phyloP scores from a whole-genome alignment of 2,329 filamentous ascomycete genomes.

The Penicillium sp. region DNA sequence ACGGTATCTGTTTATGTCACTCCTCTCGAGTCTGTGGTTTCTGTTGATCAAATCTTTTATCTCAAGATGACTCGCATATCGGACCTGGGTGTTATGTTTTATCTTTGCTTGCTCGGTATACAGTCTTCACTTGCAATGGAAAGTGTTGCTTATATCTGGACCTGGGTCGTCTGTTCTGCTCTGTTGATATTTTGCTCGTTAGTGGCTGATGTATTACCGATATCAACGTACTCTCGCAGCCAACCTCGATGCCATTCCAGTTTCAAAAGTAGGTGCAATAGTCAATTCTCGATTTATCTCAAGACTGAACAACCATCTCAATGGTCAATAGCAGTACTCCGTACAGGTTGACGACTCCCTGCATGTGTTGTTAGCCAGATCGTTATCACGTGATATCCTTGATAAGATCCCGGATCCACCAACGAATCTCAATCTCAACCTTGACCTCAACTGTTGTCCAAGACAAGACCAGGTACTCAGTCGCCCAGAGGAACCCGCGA shows the following conservation, averaged over 20 bases:
- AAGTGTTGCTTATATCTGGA: slow-evolving; percentile 17
- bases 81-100: slow-evolving; percentile 7
- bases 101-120: slow-evolving; percentile 21
- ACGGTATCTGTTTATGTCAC: slow-evolving; percentile 23
- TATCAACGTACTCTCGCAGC: slow-evolving; percentile 8
- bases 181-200: slow-evolving; percentile 15
- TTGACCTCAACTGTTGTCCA: neutral
- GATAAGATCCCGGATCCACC: slow-evolving; percentile 1
- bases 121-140: slow-evolving; percentile 16
- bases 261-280: neutral
- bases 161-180: neutral
- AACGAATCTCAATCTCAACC: neutral
- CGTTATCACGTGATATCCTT: neutral
- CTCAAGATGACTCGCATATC: slow-evolving; percentile 16
- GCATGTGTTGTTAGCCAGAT: too few species aligned
- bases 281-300: neutral
- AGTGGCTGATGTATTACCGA: slow-evolving; percentile 16
- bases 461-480: neutral
- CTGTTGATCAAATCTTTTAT: slow-evolving; percentile 19
- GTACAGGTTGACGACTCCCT: too few species aligned
- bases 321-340: too few species aligned
- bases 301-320: neutral
- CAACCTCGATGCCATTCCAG: neutral
- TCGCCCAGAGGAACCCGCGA: neutral
- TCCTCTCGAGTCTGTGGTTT: slow-evolving; percentile 13